A percentile compares a stretch with the other conserved stretches of the same genome.
Conservation (phyloP, 352 stramenopile species). For the Phytophthora pini region DNA sequence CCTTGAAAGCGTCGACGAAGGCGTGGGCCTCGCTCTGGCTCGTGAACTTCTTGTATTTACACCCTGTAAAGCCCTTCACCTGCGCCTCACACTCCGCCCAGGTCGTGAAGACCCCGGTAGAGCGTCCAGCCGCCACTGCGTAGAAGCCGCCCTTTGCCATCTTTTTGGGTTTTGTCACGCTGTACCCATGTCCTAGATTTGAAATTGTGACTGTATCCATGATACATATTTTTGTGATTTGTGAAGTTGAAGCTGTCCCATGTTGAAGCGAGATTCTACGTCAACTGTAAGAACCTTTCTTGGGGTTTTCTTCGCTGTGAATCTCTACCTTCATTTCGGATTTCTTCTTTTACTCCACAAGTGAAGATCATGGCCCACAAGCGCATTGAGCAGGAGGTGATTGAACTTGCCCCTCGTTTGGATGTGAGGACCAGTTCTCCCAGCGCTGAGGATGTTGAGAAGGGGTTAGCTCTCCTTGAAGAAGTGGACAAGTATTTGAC, state of each 20-base stretch:
- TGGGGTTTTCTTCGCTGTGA: neutral
- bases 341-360: too few species aligned
- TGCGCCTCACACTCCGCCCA: constrained; percentile 58
- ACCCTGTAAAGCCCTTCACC: constrained; percentile 61
- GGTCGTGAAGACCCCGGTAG: constrained; percentile 57
- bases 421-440: neutral
- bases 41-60: constrained; percentile 74
- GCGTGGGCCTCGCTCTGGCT: constrained; percentile 50
- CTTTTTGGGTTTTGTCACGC: neutral
- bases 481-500: constrained; percentile 29
- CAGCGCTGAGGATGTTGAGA: constrained; percentile 12
- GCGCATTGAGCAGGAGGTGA: constrained; percentile 4
- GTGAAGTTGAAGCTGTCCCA: neutral
- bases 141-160: constrained; percentile 56
- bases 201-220: neutral
- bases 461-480: constrained; percentile 8
- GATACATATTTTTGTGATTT: constrained; percentile 3
- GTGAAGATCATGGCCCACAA: constrained; percentile 7
- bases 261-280: neutral
- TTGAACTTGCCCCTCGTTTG: neutral
- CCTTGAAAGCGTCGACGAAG: constrained; percentile 43
- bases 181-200: constrained; percentile 3
- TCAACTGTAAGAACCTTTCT: neutral
- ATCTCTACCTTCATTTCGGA: too few species aligned
- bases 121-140: constrained; percentile 64